A percentile compares a stretch with the other conserved stretches of the same genome.
phyloP scores from a whole-genome alignment of 441 rosid genomes.

The Metrosideros polymorpha region DNA sequence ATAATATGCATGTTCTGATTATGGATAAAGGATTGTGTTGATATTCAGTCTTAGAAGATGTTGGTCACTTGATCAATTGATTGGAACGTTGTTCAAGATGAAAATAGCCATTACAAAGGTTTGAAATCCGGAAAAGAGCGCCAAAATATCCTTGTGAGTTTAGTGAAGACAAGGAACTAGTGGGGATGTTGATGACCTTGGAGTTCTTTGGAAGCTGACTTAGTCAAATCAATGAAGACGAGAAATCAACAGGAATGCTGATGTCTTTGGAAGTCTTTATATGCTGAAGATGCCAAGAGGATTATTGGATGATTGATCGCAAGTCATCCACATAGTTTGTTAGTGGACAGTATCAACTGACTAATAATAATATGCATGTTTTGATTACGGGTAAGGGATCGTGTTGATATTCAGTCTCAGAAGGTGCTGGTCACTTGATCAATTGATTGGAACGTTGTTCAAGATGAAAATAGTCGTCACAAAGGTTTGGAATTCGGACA shows the following conservation, averaged over 20 bases:
- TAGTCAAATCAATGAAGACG: background rate
- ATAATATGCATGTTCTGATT: too few species aligned
- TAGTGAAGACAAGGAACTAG: accelerated
- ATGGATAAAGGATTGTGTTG: too few species aligned
- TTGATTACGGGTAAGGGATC: accelerated
- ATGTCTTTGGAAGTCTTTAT: background rate
- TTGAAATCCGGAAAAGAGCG: too few species aligned
- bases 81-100: too few species aligned
- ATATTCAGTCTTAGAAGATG: too few species aligned
- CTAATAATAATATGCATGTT: too few species aligned
- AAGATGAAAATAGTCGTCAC: background rate
- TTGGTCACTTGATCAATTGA: too few species aligned
- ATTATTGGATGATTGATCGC: background rate
- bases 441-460: background rate
- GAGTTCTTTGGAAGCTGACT: accelerated
- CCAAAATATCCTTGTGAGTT: too few species aligned
- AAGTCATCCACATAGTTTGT: background rate
- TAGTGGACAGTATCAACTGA: accelerated
- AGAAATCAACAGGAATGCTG: background rate
- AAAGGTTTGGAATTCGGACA: background rate
- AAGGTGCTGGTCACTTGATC: background rate
- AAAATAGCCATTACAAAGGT: too few species aligned
- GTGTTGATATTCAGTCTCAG: accelerated
- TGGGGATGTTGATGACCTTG: too few species aligned
- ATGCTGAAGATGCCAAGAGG: accelerated